phyloP scores from a whole-genome alignment of 768 basidiomycete genomes.

The Clitopilus passeckerianus region DNA sequence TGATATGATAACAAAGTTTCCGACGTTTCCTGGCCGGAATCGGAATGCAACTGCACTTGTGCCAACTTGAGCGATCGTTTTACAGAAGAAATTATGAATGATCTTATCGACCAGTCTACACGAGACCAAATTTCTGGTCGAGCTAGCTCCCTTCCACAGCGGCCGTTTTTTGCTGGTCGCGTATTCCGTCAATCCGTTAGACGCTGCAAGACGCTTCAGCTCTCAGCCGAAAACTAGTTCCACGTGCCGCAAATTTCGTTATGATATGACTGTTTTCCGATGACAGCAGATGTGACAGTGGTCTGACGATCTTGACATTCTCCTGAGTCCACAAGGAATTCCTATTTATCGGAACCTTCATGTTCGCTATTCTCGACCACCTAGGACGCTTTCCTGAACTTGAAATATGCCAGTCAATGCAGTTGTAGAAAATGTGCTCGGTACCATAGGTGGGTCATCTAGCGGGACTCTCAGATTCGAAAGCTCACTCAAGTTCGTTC shows the following conservation, averaged over 20 bases:
- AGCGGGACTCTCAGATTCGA: not conserved
- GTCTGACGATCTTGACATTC: too few species aligned
- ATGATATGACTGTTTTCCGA: not conserved
- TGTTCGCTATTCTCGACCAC: too few species aligned
- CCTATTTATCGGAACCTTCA: too few species aligned
- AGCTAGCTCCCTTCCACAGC: too few species aligned
- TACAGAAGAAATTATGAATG: too few species aligned
- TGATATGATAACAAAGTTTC: too few species aligned
- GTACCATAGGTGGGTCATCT: slow-evolving; percentile 50
- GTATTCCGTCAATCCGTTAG: not conserved
- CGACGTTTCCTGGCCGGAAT: too few species aligned
- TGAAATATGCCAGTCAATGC: slow-evolving; percentile 38
- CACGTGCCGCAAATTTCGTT: not conserved
- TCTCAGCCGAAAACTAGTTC: not conserved
- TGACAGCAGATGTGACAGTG: not conserved
- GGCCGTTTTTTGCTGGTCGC: not conserved
- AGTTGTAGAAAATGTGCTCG: slow-evolving; percentile 62
- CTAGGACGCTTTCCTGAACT: not conserved
- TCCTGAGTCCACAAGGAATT: not conserved
- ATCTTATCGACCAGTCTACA: too few species aligned
- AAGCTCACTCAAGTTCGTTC: too few species aligned
- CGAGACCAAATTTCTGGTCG: too few species aligned
- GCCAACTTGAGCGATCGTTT: too few species aligned
- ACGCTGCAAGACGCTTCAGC: not conserved
- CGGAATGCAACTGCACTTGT: too few species aligned